These are phyloP conservation scores for Hymenoscyphus infarciens DNA, from an alignment of 2,329 filamentous ascomycete genomes.

Conservation along the genomic window DNA sequence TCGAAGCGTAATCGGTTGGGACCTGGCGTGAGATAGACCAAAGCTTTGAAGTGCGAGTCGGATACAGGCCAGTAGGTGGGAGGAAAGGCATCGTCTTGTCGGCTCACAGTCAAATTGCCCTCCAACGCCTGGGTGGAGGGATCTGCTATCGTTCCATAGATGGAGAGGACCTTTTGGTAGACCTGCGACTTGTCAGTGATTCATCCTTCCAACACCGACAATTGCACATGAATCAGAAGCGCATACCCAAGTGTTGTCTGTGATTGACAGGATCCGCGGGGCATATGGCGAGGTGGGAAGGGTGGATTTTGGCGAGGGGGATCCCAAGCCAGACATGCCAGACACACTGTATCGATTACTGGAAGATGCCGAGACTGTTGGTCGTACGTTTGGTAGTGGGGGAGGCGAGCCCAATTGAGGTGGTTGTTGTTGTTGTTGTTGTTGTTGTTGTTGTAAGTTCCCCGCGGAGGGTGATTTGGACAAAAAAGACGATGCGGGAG, in stretches of 20 bases:
- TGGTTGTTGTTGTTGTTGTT: conserved; percentile 57
- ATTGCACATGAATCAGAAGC: not conserved
- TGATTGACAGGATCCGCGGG: conserved; percentile 73
- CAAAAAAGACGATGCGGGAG: conserved; percentile 19
- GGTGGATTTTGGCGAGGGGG: conserved; percentile 51
- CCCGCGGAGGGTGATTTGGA: conserved; percentile 51
- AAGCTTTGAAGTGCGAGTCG: conserved; percentile 85
- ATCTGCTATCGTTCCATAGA: conserved; percentile 80
- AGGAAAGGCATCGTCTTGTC: conserved; percentile 83
- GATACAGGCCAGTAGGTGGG: conserved; percentile 81
- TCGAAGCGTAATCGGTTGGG: conserved; percentile 86
- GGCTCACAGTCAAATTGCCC: conserved; percentile 73
- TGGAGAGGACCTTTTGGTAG: conserved; percentile 82
- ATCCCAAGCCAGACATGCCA: conserved; percentile 59
- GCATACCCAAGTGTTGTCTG: conserved; percentile 77
- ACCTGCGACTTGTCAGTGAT: conserved; percentile 52
- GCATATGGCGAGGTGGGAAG: conserved; percentile 73
- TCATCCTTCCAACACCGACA: not conserved
- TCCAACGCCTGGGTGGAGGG: conserved; percentile 64
- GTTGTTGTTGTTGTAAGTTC: conserved; percentile 58
- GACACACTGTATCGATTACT: conserved; percentile 61
- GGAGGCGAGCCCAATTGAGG: conserved; percentile 47
- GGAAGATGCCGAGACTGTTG: conserved; percentile 39
- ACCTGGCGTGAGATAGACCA: conserved; percentile 87
- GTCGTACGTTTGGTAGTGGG: conserved; percentile 44